Percentiles rank a stretch among this genome's conserved stretches.
phyloP scores from a whole-genome alignment of 345 rosid species.

The Salix viminalis region DNA sequence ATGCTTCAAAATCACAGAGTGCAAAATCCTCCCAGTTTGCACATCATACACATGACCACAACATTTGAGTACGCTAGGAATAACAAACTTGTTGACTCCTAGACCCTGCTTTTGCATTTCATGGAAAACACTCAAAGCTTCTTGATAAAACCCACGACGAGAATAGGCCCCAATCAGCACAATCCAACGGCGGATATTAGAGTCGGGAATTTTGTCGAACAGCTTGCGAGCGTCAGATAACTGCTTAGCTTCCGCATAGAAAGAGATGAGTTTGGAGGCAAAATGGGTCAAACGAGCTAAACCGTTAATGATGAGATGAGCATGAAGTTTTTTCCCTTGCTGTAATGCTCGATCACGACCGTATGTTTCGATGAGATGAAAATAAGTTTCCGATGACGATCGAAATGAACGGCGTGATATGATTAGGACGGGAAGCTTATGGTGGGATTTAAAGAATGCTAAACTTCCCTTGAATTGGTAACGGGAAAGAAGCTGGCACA shows the following conservation, averaged over 20 bases:
- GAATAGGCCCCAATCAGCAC: conserved; percentile 51
- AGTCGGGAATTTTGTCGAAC: conserved; percentile 64
- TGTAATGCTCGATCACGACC: conserved; percentile 34
- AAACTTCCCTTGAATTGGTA: no score
- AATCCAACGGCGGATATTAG: conserved; percentile 46
- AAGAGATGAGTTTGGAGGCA: conserved; percentile 48
- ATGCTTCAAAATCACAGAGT: conserved; percentile 43
- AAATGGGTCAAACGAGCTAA: conserved; percentile 26
- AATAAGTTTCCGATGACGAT: conserved; percentile 30
- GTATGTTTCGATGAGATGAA: conserved; percentile 32
- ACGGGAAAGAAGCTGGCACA: no score
- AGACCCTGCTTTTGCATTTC: conserved; percentile 50
- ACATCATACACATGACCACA: conserved; percentile 49
- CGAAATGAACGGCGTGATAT: conserved; percentile 27
- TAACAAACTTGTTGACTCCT: conserved; percentile 43
- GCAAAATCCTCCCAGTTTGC: conserved; percentile 52
- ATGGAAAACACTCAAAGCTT: conserved; percentile 40
- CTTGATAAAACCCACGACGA: conserved; percentile 50
- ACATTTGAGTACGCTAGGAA: conserved; percentile 75
- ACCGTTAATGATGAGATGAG: conserved; percentile 47
- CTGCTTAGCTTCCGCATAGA: conserved; percentile 44
- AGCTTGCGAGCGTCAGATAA: conserved; percentile 44
- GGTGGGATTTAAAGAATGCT: conserved; percentile 2
- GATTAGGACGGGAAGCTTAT: conserved; percentile 7
- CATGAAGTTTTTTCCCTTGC: conserved; percentile 49